Percentiles rank a stretch among this genome's conserved stretches.
Evolutionary conservation across 1,139 yeast genomes (phyloP).

Genomic region (Pichia sp.): DNA sequence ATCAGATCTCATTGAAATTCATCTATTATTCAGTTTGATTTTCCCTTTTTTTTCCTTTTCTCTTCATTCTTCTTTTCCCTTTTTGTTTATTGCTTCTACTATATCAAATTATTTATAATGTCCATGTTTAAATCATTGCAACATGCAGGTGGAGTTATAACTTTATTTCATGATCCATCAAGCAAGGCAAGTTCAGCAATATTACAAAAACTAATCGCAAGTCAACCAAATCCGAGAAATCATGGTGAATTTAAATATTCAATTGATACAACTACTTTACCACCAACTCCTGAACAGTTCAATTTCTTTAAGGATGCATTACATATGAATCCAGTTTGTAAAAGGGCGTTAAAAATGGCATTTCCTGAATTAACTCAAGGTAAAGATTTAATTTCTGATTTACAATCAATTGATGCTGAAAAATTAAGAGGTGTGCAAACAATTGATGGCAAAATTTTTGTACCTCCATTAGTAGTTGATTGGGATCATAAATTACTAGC

Average conservation of each 20-base stretch:
- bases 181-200: constrained; percentile 1
- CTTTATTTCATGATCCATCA: constrained; percentile 22
- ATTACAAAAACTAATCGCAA: constrained; percentile 2
- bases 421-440: no score
- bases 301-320: constrained; percentile 23
- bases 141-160: constrained; percentile 27
- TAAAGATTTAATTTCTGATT: constrained; percentile 16
- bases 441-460: no score
- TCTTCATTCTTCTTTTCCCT: neutral
- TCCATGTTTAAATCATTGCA: constrained; percentile 31
- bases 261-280: constrained; percentile 19
- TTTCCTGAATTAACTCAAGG: constrained; percentile 23
- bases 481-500: constrained; percentile 50
- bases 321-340: constrained; percentile 24
- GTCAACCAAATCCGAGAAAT: constrained; percentile 6
- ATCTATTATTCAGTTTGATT: no score
- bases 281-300: constrained; percentile 29
- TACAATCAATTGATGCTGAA: constrained; percentile 18
- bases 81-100: no score
- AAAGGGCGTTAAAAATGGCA: constrained; percentile 24
- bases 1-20: no score
- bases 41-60: neutral
- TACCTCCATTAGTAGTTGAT: constrained; percentile 51
- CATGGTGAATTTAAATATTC: constrained; percentile 19
- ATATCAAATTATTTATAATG: no score